Conservation (phyloP, 768 basidiomycete genomes). For the Scleroderma citrinum region DNA sequence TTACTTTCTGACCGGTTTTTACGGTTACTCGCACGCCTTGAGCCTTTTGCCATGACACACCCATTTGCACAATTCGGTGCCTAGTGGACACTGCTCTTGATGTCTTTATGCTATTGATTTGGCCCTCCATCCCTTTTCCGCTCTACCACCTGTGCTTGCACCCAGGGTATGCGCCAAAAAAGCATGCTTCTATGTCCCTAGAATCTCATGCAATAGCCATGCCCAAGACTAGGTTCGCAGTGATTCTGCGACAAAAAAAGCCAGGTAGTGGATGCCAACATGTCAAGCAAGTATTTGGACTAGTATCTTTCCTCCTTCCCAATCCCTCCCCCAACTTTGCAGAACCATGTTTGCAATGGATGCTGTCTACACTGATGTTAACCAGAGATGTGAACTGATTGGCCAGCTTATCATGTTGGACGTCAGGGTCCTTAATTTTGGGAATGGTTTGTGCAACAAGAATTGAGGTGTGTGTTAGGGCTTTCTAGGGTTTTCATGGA, state of each 20-base stretch:
- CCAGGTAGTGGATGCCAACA: no score
- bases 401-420: constrained; percentile 56
- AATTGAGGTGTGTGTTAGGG: constrained; percentile 46
- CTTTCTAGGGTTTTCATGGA: constrained; percentile 33
- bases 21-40: constrained; percentile 43
- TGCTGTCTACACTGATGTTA: constrained; percentile 50
- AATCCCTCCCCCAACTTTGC: constrained; percentile 11
- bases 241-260: constrained; percentile 52
- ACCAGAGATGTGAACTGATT: constrained; percentile 48
- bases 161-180: constrained; percentile 39
- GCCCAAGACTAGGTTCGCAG: constrained; percentile 37
- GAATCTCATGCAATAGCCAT: constrained; percentile 31
- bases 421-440: constrained; percentile 30
- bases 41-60: constrained; percentile 42
- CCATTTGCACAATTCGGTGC: constrained; percentile 42
- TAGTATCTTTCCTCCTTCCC: constrained; percentile 57
- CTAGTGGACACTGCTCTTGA: constrained; percentile 44
- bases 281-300: constrained; percentile 46
- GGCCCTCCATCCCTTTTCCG: constrained; percentile 37
- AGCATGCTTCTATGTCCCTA: constrained; percentile 47
- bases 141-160: constrained; percentile 10
- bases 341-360: constrained; percentile 41
- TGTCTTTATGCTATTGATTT: constrained; percentile 51
- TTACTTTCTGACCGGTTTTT: constrained; percentile 48
- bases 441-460: constrained; percentile 66